Evolutionary conservation across 768 basidiomycete species (phyloP).

Genomic region (Leccinum barrowsii): DNA sequence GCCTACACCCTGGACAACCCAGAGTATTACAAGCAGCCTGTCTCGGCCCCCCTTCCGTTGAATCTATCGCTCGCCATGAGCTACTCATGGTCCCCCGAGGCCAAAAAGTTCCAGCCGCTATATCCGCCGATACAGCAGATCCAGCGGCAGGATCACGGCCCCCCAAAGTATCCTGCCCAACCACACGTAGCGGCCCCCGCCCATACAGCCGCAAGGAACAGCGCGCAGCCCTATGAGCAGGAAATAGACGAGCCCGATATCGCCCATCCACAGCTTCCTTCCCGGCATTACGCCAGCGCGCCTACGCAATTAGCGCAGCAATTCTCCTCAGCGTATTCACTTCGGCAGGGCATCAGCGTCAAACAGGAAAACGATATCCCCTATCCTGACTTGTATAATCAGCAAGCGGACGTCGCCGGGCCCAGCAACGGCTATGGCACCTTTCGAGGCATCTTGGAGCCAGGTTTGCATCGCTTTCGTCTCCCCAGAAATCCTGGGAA

Average conservation of each 20-base stretch:
- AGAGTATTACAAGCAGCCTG: slow-evolving; percentile 33
- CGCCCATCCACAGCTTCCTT: slow-evolving; percentile 20
- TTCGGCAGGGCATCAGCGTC: slow-evolving; percentile 19
- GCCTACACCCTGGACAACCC: slow-evolving; percentile 21
- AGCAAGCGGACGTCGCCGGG: slow-evolving; percentile 21
- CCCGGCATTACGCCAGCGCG: slow-evolving; percentile 23
- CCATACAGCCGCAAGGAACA: slow-evolving; percentile 10
- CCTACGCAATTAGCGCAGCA: slow-evolving; percentile 18
- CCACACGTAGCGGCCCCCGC: slow-evolving; percentile 10
- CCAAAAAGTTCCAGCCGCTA: slow-evolving; percentile 36
- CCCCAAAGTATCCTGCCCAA: slow-evolving; percentile 17
- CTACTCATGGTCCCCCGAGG: slow-evolving; percentile 30
- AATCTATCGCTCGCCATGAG: slow-evolving; percentile 32
- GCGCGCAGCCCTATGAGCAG: slow-evolving; percentile 21
- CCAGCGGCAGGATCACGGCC: slow-evolving; percentile 24
- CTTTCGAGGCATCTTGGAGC: slow-evolving; percentile 22
- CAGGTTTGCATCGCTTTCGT: slow-evolving; percentile 25
- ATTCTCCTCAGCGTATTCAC: slow-evolving; percentile 21
- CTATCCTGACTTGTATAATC: slow-evolving; percentile 26
- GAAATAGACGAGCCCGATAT: slow-evolving; percentile 28
- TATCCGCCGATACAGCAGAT: slow-evolving; percentile 32
- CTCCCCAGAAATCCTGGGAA: background rate
- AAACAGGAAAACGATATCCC: slow-evolving; percentile 30
- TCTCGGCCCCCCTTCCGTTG: slow-evolving; percentile 30
- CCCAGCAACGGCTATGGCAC: slow-evolving; percentile 21